Evolutionary conservation across 305 asterid species (phyloP), one percentile per base, ranked within the genome.

Genomic region (Striga hermonthica): DNA sequence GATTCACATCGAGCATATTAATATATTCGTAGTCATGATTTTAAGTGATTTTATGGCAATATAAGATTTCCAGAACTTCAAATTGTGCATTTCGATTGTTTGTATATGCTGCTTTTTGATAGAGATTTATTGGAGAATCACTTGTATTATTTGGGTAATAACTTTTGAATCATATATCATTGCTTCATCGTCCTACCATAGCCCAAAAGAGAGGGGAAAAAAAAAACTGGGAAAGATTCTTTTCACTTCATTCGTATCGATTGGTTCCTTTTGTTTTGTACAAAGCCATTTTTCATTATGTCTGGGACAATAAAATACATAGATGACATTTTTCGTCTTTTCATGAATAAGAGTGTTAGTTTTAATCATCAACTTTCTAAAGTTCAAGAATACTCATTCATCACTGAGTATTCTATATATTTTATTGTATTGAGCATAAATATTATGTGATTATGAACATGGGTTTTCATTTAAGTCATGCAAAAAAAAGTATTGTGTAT

Each of bases 311-410:
- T 28, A 34, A 11, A 38, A 57, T 13, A 49, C 68, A 34, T 40
- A 36, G 69, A 38, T 52, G 56, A 57, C 49, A 48, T 50, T 28
- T 47, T 45, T 10, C 65, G 15, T 45, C 2, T n/a, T 12, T 48
- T 41, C 40, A 15, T 53, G 28, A 44, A 37, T 6, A 16, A 44
- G 66, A 44, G n/a, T 31, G 14, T 39, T 22, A 58, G 59, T 40
- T 22, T 22, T 48, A 65, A 45, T 9, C 34, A 50, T 60, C 28
- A 14, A 31, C 39, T 35, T 62, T 62, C 16, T 36, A 50, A 62
- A 43, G 15, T 52, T 58, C 34, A 31, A 60, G 58, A 67, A 59
- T 47, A 49, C 60, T 22, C 10, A 11, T 48, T 67, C 59, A 58
- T 36, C 15, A 53, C 43, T 68, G 37, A 67, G 59, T 43, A 50